phyloP scores from a whole-genome alignment of 805 yeast species.

The Saccharomycopsis sp. region DNA sequence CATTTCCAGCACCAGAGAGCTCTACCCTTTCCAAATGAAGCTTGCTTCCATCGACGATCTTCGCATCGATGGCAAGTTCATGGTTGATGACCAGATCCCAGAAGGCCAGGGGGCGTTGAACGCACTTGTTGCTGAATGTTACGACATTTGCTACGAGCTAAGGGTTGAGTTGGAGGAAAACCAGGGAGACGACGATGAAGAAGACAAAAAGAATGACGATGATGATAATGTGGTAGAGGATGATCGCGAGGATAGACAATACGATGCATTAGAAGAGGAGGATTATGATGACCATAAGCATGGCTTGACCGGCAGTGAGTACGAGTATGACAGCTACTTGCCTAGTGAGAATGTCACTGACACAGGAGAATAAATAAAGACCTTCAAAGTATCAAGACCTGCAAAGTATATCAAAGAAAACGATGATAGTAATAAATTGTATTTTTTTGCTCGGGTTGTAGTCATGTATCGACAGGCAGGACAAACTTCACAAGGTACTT shows the following conservation, averaged over 20 bases:
- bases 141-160: constrained; percentile 85
- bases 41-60: constrained; percentile 80
- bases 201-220: constrained; percentile 38
- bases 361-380: constrained; percentile 10
- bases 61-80: constrained; percentile 86
- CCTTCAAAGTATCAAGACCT: too few relatives aligned
- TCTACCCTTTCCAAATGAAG: constrained; percentile 94
- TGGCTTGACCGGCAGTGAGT: constrained; percentile 12
- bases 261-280: constrained; percentile 20
- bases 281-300: constrained; percentile 17
- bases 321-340: constrained; percentile 21
- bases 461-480: too few relatives aligned
- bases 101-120: constrained; percentile 97
- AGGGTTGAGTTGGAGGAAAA: constrained; percentile 70
- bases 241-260: constrained; percentile 18
- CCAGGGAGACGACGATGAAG: constrained; percentile 17
- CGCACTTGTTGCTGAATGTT: constrained; percentile 87
- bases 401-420: too few relatives aligned
- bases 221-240: constrained; percentile 16
- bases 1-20: constrained; percentile 73
- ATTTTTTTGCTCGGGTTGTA: too few relatives aligned
- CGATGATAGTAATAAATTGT: too few relatives aligned
- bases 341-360: constrained; percentile 22
- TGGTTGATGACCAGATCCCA: constrained; percentile 81
- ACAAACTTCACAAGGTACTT: too few relatives aligned